Evolutionary conservation across 1,139 yeast species (phyloP).

Genomic region (Saccharomyces hybrid): DNA sequence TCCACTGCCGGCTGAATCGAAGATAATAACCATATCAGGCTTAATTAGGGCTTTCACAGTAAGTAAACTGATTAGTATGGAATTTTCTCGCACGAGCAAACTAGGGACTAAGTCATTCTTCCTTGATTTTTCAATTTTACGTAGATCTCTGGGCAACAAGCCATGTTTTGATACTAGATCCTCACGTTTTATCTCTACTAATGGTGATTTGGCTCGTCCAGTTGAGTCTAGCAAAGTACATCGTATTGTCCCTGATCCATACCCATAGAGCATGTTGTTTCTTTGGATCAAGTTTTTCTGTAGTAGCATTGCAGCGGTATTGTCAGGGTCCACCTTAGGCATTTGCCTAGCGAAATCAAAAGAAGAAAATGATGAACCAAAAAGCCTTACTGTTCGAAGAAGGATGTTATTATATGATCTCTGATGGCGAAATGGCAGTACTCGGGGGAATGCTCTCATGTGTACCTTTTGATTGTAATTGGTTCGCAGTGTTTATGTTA

Average conservation of each 20-base stretch:
- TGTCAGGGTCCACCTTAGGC: slow-evolving; percentile 1
- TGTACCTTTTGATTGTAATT: neutral
- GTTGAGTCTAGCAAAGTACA: slow-evolving; percentile 56
- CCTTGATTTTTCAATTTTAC: slow-evolving; percentile 56
- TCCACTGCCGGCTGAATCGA: slow-evolving; percentile 39
- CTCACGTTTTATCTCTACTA: slow-evolving; percentile 51
- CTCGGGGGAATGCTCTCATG: neutral
- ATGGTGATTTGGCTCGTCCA: slow-evolving; percentile 52
- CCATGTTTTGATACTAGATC: slow-evolving; percentile 36
- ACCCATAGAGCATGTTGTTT: slow-evolving; percentile 28
- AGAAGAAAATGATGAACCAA: neutral
- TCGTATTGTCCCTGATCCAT: slow-evolving; percentile 31
- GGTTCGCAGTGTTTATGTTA: neutral
- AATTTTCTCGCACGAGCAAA: slow-evolving; percentile 53
- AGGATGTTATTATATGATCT: neutral
- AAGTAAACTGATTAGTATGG: slow-evolving; percentile 56
- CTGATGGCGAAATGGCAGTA: neutral
- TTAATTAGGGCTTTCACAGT: slow-evolving; percentile 66
- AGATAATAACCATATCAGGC: slow-evolving; percentile 56
- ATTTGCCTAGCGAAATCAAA: neutral
- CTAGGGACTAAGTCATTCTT: slow-evolving; percentile 51
- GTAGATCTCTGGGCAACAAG: slow-evolving; percentile 34
- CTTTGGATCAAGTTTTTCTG: slow-evolving; percentile 35
- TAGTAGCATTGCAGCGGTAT: slow-evolving; percentile 28
- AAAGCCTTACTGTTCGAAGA: neutral